These are phyloP conservation scores for Pharnaceum exiguum DNA, from an alignment of 148 eudicot species.

Conservation along the genomic window DNA sequence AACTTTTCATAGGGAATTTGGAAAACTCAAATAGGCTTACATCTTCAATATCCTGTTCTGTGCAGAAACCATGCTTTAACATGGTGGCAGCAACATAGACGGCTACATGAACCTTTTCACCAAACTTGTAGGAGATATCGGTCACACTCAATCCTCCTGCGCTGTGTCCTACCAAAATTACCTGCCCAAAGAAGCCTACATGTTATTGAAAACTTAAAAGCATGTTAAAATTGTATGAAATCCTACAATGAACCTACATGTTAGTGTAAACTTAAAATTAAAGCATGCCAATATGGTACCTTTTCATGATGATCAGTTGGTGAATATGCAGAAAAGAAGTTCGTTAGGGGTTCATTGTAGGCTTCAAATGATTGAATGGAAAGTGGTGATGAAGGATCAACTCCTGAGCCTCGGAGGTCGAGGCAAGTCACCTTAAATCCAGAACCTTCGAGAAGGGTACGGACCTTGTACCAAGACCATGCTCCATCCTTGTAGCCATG, in stretches of 20 bases:
- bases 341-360: slow-evolving; percentile 12
- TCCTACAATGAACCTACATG: background rate
- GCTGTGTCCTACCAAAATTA: slow-evolving; percentile 22
- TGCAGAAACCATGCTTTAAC: slow-evolving; percentile 14
- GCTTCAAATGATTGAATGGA: slow-evolving; percentile 11
- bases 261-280: background rate
- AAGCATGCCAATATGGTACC: background rate
- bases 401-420: slow-evolving; percentile 16
- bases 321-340: background rate
- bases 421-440: slow-evolving; percentile 19
- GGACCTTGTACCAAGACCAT: slow-evolving; percentile 25
- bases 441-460: slow-evolving; percentile 10
- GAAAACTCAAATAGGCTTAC: no score
- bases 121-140: background rate
- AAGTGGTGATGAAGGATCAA: background rate
- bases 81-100: slow-evolving; percentile 23
- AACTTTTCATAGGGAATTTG: no score
- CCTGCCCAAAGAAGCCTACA: background rate
- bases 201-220: background rate
- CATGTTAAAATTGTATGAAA: background rate
- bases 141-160: slow-evolving; percentile 22
- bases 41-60: slow-evolving; percentile 10
- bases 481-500: slow-evolving; percentile 17
- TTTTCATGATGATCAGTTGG: background rate
- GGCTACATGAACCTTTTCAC: slow-evolving; percentile 10